Evolutionary conservation across 23 red algal genomes (phyloP).

Genomic region (Gracilaria vermiculophylla): DNA sequence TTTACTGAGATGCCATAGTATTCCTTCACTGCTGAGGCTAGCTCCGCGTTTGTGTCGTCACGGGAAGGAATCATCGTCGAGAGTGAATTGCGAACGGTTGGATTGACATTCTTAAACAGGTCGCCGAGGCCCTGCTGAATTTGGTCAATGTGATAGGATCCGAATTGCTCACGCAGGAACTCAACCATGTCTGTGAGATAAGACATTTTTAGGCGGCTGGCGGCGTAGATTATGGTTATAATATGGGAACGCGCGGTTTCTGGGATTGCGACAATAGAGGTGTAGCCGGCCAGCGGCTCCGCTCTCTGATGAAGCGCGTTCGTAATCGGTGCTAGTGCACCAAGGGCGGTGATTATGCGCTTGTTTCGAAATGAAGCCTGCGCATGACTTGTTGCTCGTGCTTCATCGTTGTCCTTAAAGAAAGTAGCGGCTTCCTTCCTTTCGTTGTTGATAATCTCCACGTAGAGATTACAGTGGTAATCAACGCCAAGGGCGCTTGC

Average conservation of each 20-base stretch:
- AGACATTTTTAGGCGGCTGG: slow-evolving; percentile 45
- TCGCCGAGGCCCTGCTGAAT: slow-evolving; percentile 52
- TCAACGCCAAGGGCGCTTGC: slow-evolving; percentile 56
- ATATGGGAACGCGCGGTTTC: slow-evolving; percentile 51
- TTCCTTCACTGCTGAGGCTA: slow-evolving; percentile 58
- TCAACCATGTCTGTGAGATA: slow-evolving; percentile 54
- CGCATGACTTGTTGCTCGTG: slow-evolving; percentile 36
- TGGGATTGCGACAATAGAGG: slow-evolving; percentile 53
- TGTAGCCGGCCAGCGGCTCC: slow-evolving; percentile 54
- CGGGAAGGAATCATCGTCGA: slow-evolving; percentile 19
- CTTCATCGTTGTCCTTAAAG: slow-evolving; percentile 32
- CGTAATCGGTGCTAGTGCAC: slow-evolving; percentile 39
- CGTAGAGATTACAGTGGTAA: slow-evolving; percentile 50
- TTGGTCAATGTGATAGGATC: slow-evolving; percentile 36
- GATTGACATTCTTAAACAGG: slow-evolving; percentile 9
- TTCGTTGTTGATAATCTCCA: slow-evolving; percentile 61
- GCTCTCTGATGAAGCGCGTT: slow-evolving; percentile 49
- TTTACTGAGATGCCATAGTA: slow-evolving; percentile 43
- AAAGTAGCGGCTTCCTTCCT: slow-evolving; percentile 40
- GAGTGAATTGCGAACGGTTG: slow-evolving; percentile 50
- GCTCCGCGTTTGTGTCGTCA: slow-evolving; percentile 25
- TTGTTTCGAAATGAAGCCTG: slow-evolving; percentile 45
- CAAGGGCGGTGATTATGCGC: slow-evolving; percentile 41
- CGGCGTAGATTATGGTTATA: slow-evolving; percentile 58
- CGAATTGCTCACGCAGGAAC: slow-evolving; percentile 54